Conservation (phyloP, 2,329 filamentous ascomycete genomes). For the Cercospora sojina region DNA sequence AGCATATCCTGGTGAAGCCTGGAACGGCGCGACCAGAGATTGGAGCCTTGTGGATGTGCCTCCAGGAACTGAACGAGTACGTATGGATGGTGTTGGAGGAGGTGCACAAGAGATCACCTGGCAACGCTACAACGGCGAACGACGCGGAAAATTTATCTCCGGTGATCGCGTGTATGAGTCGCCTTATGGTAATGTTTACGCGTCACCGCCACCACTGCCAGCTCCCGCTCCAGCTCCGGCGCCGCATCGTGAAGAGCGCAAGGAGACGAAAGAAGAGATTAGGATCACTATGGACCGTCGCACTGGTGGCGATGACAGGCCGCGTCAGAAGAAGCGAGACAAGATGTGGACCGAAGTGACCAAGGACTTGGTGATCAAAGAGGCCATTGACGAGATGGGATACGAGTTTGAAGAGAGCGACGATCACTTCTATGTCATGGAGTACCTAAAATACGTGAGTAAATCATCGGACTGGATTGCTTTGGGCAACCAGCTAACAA, state of each 20-base stretch:
- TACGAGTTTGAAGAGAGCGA: slow-evolving; percentile 92
- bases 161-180: slow-evolving; percentile 57
- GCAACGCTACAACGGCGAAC: slow-evolving; percentile 75
- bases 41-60: slow-evolving; percentile 85
- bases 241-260: slow-evolving; percentile 23
- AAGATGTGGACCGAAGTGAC: slow-evolving; percentile 95
- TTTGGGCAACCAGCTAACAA: slow-evolving; percentile 7
- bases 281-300: slow-evolving; percentile 30
- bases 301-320: slow-evolving; percentile 10
- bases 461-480: neutral
- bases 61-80: slow-evolving; percentile 77
- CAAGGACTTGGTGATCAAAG: slow-evolving; percentile 81
- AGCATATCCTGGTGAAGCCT: slow-evolving; percentile 69
- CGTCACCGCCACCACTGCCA: slow-evolving; percentile 26
- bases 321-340: slow-evolving; percentile 36
- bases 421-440: slow-evolving; percentile 86
- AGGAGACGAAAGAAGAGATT: slow-evolving; percentile 54
- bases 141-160: slow-evolving; percentile 70
- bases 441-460: slow-evolving; percentile 85
- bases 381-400: slow-evolving; percentile 79
- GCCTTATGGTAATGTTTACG: slow-evolving; percentile 41
- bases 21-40: slow-evolving; percentile 69
- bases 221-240: slow-evolving; percentile 22
- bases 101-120: slow-evolving; percentile 74
- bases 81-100: slow-evolving; percentile 75